phyloP scores from a whole-genome alignment of 257 asterid species.

The Solanum chiquidenum region DNA sequence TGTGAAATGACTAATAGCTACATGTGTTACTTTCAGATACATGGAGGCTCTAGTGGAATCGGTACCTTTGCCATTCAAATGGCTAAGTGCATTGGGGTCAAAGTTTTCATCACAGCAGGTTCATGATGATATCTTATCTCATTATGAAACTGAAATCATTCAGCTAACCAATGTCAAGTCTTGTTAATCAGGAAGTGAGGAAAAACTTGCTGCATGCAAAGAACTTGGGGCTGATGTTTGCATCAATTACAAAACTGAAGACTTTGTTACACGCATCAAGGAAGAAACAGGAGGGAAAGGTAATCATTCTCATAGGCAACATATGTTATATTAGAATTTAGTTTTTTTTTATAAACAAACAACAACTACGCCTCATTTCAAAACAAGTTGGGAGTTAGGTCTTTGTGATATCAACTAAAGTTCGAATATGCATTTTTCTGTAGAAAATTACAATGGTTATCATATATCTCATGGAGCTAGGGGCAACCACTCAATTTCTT shows the following conservation, averaged over 20 bases:
- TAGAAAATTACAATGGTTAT: background rate
- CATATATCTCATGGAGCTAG: background rate
- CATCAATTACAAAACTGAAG: constrained; percentile 89
- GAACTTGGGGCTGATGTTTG: constrained; percentile 91
- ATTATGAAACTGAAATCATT: background rate
- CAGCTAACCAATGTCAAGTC: background rate
- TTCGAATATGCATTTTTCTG: background rate
- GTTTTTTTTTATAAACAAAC: background rate
- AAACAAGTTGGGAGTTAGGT: background rate
- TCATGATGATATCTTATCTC: background rate
- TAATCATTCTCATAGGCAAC: background rate
- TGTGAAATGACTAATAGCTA: background rate
- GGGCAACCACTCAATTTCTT: background rate
- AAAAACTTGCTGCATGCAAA: constrained; percentile 85
- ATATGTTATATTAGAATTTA: background rate
- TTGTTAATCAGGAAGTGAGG: constrained; percentile 62
- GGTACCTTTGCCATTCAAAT: constrained; percentile 96
- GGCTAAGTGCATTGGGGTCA: constrained; percentile 64
- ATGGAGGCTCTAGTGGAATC: constrained; percentile 99
- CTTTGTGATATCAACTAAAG: background rate
- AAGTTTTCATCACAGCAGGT: constrained; percentile 94
- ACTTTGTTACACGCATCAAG: constrained; percentile 74
- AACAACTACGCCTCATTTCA: background rate
- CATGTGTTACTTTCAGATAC: constrained; percentile 44
- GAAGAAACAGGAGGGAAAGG: constrained; percentile 96